These are phyloP conservation scores for Vanrija humicola DNA, from an alignment of 1,284 basidiomycete genomes.

Conservation along the genomic window DNA sequence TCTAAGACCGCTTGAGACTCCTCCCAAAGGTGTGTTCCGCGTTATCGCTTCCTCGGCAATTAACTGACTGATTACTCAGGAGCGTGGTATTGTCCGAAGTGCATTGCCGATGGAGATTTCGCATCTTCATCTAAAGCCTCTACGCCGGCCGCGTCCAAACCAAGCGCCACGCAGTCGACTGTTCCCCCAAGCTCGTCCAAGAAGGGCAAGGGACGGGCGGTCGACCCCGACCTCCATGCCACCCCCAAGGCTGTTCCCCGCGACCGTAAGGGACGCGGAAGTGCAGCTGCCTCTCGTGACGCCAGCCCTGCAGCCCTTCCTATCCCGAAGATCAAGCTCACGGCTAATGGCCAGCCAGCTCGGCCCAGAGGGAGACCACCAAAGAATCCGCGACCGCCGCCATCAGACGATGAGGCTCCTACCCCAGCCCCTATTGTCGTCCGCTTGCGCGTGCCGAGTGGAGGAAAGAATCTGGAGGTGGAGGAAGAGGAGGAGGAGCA, in stretches of 20 bases:
- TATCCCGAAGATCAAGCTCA: conserved; percentile 9
- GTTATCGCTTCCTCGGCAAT: neutral
- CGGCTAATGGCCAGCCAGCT: neutral
- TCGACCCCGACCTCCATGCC: neutral
- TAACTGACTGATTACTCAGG: conserved; percentile 12
- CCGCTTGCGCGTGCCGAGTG: conserved; percentile 30
- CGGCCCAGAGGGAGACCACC: too few species aligned
- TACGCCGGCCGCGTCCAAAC: conserved; percentile 2
- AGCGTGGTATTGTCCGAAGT: conserved; percentile 28
- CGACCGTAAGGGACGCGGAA: conserved; percentile 4
- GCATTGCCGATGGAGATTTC: conserved; percentile 11
- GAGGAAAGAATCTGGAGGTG: conserved; percentile 25
- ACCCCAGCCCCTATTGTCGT: conserved; percentile 15
- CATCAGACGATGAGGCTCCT: neutral
- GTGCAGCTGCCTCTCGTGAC: neutral
- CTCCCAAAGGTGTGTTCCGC: conserved; percentile 65
- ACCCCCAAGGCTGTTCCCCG: neutral
- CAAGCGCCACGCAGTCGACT: neutral
- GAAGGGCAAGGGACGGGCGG: conserved; percentile 15
- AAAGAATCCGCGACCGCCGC: too few species aligned
- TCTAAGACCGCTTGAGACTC: conserved; percentile 56
- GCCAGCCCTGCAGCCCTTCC: neutral
- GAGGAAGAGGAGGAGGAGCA: conserved; percentile 45
- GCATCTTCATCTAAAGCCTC: conserved; percentile 14
- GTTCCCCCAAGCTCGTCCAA: neutral